Base-by-base conservation (phyloP, 2,329 filamentous ascomycete species). In the Talaromyces atroroseus region DNA sequence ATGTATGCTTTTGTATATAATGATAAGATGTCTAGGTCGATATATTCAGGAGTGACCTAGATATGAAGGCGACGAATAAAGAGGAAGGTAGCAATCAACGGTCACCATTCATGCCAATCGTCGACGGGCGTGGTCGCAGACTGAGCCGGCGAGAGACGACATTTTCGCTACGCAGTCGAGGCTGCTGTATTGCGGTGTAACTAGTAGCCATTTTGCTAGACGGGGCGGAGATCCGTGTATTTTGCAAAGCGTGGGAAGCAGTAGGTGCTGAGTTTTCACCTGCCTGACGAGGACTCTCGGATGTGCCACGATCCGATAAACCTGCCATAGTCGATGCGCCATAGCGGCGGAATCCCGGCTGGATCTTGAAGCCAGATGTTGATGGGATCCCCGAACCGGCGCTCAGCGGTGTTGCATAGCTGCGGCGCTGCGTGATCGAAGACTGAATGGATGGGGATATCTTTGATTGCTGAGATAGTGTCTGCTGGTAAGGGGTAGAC, bases 271-370 rank as follows among this genome's bases (percentile, higher is more conserved):
- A 58, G 3, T 5, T 44, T 47, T 51, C 58, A 20, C 26, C 45
- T 47, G 34, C 46, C 16, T 62, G 58, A 38, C 54, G 59, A 42
- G 47, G 59, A 36, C 58, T 65, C 57, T 63, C 70, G 36, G 50
- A 55, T 44, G 56, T 60, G 44, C 59, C 60, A 34, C 62, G 62
- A 3, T 61, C 59, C 6, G 64, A 53, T 12, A 61, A 60, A 23
- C 64, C 60, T 48, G 61, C 54, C 44, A 57, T 60, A 5, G 64
- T 53, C 2, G 68, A 62, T 20, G 67, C 47, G 5, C 68, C 70
- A 52, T 75, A 75, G 21, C 73, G 66, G 26, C 71, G 73, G 21
- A 70, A 75, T 20, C 73, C 73, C 1, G 72, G 72, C 57, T 74
- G 73, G 42, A 75, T 73, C 54, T 72, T 74, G 20, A 70, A 62